A percentile compares a stretch with the other conserved stretches of the same genome.
phyloP scores from a whole-genome alignment of 345 rosid species.

The Hibiscus syriacus region DNA sequence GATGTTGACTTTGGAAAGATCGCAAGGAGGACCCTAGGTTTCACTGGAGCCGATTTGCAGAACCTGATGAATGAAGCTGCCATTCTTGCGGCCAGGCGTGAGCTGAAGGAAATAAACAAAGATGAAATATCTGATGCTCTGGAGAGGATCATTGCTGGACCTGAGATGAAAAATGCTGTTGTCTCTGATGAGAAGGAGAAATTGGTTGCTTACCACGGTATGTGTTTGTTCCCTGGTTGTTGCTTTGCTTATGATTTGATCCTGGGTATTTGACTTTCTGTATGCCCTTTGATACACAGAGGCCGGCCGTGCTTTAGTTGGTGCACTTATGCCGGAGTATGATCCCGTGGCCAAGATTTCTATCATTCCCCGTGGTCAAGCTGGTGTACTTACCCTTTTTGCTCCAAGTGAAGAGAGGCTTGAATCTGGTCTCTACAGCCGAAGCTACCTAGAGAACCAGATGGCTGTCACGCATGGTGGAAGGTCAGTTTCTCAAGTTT shows the following conservation, averaged over 20 bases:
- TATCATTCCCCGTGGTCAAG: constrained; percentile 95
- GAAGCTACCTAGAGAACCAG: constrained; percentile 97
- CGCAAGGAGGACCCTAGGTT: constrained; percentile 92
- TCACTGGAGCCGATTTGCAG: constrained; percentile 92
- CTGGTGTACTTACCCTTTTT: constrained; percentile 93
- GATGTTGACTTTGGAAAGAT: constrained; percentile 95
- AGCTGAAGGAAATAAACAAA: constrained; percentile 95
- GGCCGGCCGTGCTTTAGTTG: constrained; percentile 97
- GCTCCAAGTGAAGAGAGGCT: constrained; percentile 98
- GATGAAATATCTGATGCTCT: constrained; percentile 96
- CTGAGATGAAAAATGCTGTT: constrained; percentile 96
- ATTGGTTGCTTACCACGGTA: constrained; percentile 93
- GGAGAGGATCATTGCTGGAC: constrained; percentile 98
- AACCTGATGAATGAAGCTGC: constrained; percentile 37
- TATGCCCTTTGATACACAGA: constrained; percentile 35
- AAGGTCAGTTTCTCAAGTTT: constrained; percentile 45
- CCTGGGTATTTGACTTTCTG: background rate
- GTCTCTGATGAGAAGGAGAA: constrained; percentile 91
- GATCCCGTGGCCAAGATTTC: constrained; percentile 98
- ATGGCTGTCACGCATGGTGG: constrained; percentile 99
- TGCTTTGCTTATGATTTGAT: background rate
- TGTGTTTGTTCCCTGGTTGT: background rate
- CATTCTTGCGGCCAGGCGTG: constrained; percentile 93
- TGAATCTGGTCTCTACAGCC: constrained; percentile 94
- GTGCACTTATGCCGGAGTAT: constrained; percentile 96